Evolutionary conservation across 495 filamentous ascomycete species (phyloP).

Genomic region (Mytilinidion resinicola): DNA sequence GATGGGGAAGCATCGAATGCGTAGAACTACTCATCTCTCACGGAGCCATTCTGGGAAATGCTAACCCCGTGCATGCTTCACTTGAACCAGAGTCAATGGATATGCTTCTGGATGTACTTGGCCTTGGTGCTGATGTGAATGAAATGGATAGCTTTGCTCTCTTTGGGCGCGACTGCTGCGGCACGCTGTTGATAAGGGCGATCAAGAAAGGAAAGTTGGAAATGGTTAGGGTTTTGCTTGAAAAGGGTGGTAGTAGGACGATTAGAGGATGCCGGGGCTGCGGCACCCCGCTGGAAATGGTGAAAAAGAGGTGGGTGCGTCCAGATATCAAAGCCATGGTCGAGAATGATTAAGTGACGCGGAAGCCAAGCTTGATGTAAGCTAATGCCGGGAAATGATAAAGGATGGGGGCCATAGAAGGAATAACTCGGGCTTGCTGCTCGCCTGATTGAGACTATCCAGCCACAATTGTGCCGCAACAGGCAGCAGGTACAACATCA

Average conservation of each 20-base stretch:
- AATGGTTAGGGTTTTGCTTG: slow-evolving; percentile 1
- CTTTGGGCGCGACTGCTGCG: neutral
- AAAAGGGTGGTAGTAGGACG: neutral
- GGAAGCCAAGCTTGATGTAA: no score
- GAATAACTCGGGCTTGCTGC: no score
- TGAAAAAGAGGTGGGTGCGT: neutral
- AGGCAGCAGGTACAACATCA: no score
- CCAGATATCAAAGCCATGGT: no score
- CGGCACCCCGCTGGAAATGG: neutral
- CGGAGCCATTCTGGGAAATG: neutral
- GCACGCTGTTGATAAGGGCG: slow-evolving; percentile 1
- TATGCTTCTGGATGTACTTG: neutral
- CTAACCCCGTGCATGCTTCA: neutral
- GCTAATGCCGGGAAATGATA: no score
- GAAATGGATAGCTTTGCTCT: neutral
- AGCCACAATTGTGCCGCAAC: no score
- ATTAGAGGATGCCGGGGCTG: neutral
- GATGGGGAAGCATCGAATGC: neutral
- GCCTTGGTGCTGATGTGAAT: neutral
- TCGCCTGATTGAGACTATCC: no score
- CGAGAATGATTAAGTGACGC: no score
- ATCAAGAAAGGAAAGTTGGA: neutral
- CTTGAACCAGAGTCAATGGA: neutral
- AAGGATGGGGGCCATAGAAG: no score
- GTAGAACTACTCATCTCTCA: neutral